Evolutionary conservation across 2,329 filamentous ascomycete species (phyloP).

Genomic region (Colletotrichum sp.): DNA sequence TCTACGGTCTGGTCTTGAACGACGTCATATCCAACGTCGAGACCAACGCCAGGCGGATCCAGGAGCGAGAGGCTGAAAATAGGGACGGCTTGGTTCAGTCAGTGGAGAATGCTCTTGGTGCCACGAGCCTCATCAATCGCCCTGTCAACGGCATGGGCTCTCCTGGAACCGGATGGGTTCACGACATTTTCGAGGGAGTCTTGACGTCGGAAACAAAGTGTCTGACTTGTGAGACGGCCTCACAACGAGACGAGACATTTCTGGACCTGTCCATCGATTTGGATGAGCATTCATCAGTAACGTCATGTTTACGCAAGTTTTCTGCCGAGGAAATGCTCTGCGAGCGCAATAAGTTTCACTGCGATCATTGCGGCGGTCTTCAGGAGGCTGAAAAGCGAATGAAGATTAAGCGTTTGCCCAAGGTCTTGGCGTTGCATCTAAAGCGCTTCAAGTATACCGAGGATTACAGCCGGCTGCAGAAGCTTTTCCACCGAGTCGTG

Average conservation of each 20-base stretch:
- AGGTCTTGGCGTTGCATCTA: constrained; percentile 88
- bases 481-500: constrained; percentile 94
- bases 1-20: constrained; percentile 93
- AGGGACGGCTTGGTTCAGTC: constrained; percentile 55
- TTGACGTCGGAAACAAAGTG: constrained; percentile 96
- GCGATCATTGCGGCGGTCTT: constrained; percentile 93
- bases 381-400: constrained; percentile 99
- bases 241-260: constrained; percentile 94
- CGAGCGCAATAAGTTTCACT: constrained; percentile 98
- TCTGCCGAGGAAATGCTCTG: constrained; percentile 99
- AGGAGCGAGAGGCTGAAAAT: constrained; percentile 49
- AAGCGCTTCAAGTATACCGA: constrained; percentile 99
- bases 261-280: constrained; percentile 95
- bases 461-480: constrained; percentile 90
- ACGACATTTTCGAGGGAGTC: constrained; percentile 94
- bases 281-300: constrained; percentile 94
- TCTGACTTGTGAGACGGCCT: constrained; percentile 93
- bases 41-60: constrained; percentile 74
- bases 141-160: constrained; percentile 52
- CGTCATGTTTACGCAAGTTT: constrained; percentile 92
- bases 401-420: constrained; percentile 96
- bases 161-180: constrained; percentile 84
- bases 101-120: constrained; percentile 44
- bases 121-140: constrained; percentile 31
- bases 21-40: constrained; percentile 95